Base-by-base conservation (phyloP, 2,329 filamentous ascomycete species). In the Beauveria australis region DNA sequence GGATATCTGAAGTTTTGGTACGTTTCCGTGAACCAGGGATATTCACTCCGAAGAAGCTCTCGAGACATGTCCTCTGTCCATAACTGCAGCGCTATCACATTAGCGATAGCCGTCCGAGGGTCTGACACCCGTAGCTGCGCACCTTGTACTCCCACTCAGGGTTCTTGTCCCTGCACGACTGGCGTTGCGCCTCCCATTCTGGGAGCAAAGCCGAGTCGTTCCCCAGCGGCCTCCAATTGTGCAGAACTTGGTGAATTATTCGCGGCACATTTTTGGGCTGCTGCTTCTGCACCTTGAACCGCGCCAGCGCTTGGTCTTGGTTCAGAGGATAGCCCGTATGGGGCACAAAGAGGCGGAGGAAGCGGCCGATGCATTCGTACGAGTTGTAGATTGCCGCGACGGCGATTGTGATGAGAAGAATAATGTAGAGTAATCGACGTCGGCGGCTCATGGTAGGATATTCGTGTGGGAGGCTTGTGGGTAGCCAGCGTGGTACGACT, bases 141-240 rank as follows among this genome's bases (percentile, higher is more conserved):
- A 88, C 85, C 76, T 81, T 90, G 75, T 90, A 90, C 69, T 91
- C 87, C 71, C 87, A 92, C 65, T 86, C 85, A 1, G 83, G 79
- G 69, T 91, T 88, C 59, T 86, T 71, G 24, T 87, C 80, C 58
- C 85, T 75, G 73, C 89, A 91, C 66, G 79, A 86, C 73, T 85
- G 76, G 66, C 89, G 86, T 40, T 87, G 80, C 12, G 78, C 79
- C 62, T 78, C 74, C 89, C 89, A 91, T 57, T 85, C 81, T 47
- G 75, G 76, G 0, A 88, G 88, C 40, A 91, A 84, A 6, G 18
- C 47, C 47, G 79, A 83, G 60, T 86, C 82, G 69, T 89, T 90
- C 67, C 82, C 83, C 72, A 86, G 88, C 3, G 33, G 48, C 22
- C 26, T 12, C 48, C 48, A 53, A 41, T 59, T 47, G 57, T 59